Evolutionary conservation across 371 early-diverging fungal genomes (phyloP), one percentile per base, ranked within the genome.

Genomic region (Mucor velutinosus): DNA sequence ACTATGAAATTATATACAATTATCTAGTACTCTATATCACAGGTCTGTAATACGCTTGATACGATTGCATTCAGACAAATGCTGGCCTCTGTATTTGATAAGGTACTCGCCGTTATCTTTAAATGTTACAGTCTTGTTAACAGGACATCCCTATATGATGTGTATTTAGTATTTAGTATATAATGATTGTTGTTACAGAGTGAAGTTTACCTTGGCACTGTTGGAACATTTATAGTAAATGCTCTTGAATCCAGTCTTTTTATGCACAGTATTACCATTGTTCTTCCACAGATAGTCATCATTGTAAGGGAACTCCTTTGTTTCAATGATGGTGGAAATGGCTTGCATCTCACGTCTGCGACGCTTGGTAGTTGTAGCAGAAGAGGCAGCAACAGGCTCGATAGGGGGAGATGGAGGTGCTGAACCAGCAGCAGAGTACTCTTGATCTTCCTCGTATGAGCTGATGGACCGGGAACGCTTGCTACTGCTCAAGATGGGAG

Each of bases 271-370:
- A 66, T 86, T 86, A 29, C 86, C 84, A 60, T 86, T 86, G 70
- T 86, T 86, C 70, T 85, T 83, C 86, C 86, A 86, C 0, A 86
- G 69, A 62, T 79, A 86, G 5, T 78, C 75, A 62, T 86, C 86
- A 21, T 72, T 57, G 55, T 79, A 77, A 19, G 82, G 85, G 64
- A 62, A 72, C 33, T 86, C 84, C 55, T 65, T 75, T 4, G 86
- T 83, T 45, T 86, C 86, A 7, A 86, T 78, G 33, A 85, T 81
- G 68, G 81, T 81, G 39, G 82, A 81, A 15, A 85, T 82, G 0
- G 85, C 78, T 41, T 84, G 85, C 81, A 86, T 84, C 68, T 83
- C 85, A 17, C 85, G 76, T 58, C 83, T 76, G 58, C 83, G 84
- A 14, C 83, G 79, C 61, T 82, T 86, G 33, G 76, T 58, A 65